Evolutionary conservation across 1,284 basidiomycete species (phyloP).

Genomic region (Microbotryum saponariae): DNA sequence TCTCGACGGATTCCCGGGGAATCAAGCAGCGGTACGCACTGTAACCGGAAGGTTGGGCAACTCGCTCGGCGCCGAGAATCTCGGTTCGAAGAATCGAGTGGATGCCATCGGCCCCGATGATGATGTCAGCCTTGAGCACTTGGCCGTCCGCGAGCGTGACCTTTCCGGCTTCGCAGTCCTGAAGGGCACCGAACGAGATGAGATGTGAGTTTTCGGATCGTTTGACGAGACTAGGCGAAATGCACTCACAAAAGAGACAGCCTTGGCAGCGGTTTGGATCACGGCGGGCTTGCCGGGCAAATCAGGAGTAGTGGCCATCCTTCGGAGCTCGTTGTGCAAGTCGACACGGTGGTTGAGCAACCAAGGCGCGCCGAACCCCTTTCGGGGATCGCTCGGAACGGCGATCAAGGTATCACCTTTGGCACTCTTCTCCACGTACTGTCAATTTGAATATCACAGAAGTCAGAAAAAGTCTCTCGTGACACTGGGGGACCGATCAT

Average conservation of each 20-base stretch:
- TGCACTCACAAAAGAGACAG: constrained; percentile 17
- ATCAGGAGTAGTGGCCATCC: constrained; percentile 31
- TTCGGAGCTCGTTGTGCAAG: constrained; percentile 36
- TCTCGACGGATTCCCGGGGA: not conserved
- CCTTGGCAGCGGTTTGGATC: constrained; percentile 22
- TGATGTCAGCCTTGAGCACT: constrained; percentile 38
- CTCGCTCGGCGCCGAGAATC: constrained; percentile 30
- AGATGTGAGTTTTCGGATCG: too few relatives aligned
- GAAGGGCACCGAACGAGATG: not conserved
- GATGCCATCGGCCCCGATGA: constrained; percentile 43
- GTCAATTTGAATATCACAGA: not conserved
- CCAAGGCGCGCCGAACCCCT: constrained; percentile 34
- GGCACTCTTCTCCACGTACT: constrained; percentile 18
- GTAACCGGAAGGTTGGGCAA: constrained; percentile 34
- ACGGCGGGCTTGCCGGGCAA: constrained; percentile 18
- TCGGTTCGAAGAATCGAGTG: constrained; percentile 30
- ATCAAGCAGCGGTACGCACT: constrained; percentile 34
- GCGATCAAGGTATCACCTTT: constrained; percentile 14
- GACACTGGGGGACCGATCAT: not conserved
- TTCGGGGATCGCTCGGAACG: constrained; percentile 8
- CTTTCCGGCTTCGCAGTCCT: constrained; percentile 37
- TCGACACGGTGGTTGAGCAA: constrained; percentile 39
- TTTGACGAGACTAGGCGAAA: too few relatives aligned
- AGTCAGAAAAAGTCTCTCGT: not conserved
- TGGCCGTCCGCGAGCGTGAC: constrained; percentile 41